Evolutionary conservation across 2,329 filamentous ascomycete genomes (phyloP), one percentile per base, ranked within the genome.

Genomic region (Diaporthe caulivora): DNA sequence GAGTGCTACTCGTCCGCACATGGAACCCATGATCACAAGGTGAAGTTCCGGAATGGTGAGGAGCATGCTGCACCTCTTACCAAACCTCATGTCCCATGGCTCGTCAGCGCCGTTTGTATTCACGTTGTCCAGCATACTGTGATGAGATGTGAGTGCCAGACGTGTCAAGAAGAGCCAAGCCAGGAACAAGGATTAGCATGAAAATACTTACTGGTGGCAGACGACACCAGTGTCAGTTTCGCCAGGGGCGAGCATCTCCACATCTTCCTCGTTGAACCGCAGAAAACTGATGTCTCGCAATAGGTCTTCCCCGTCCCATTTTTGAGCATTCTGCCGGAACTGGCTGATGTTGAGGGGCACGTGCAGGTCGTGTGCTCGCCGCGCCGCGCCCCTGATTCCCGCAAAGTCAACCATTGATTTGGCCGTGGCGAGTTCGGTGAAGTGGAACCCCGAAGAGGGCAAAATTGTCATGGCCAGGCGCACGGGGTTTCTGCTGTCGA

Each of bases 1-100:
- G 3, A 96, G 83, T 1, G 88, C 86, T 0, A 91, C 92, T 11
- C 90, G 87, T 0, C 94, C 94, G 62, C 87, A 88, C n/a, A 91
- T 87, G 15, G 91, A 92, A 0, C 88, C 94, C 1, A 92, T 83
- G 3, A 94, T 84, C 11, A 95, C 88, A 18, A 95, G 84, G n/a
- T 87, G 92, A 1, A 97, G 84, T 77, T 94, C 91, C 0, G 92
- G 92, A 1, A 95, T 90, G 67, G 91, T 87, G 0, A 87, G 83
- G 49, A 90, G 82, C 86, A 93, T 90, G 81, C 88, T 92, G 29
- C 94, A 82, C 2, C 91, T 87, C 76, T 91, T 86, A 54, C 83
- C 81, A 34, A 79, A 77, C 75, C 78, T 70, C 78, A 84, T 70
- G 79, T 85, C 81, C 76, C 78, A 77, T 6, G 78, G 75, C 7